phyloP scores from a whole-genome alignment of 176 grass and related monocot genomes.

The Guadua angustifolia region DNA sequence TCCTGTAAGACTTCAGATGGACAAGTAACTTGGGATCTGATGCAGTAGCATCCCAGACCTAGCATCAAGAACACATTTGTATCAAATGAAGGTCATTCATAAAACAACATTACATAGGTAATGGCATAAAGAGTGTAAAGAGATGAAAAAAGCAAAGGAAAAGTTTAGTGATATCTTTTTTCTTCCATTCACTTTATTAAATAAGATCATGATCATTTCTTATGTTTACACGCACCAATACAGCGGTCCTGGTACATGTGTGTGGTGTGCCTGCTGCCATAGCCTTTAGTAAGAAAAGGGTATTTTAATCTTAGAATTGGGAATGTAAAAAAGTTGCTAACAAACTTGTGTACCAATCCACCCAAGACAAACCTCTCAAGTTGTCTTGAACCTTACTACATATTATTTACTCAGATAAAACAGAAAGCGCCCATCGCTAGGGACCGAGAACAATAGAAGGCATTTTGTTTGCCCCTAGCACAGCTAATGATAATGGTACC shows the following conservation, averaged over 20 bases:
- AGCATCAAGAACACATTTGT: neutral
- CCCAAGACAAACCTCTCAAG: neutral
- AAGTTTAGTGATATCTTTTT: neutral
- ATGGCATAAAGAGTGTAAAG: neutral
- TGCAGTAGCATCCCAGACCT: conserved; percentile 96
- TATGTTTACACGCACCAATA: neutral
- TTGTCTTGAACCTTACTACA: neutral
- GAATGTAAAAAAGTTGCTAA: neutral
- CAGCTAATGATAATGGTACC: neutral
- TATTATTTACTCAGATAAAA: neutral
- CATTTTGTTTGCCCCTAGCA: neutral
- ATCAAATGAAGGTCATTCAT: conserved; percentile 4
- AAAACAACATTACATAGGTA: conserved; percentile 3
- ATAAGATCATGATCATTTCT: neutral
- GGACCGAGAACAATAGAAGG: neutral
- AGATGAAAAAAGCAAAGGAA: neutral
- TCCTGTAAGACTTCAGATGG: conserved; percentile 80
- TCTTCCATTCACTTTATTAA: neutral
- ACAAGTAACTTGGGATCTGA: conserved; percentile 81
- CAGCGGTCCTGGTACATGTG: neutral
- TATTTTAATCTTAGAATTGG: neutral
- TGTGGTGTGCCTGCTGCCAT: neutral
- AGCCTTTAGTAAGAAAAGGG: neutral
- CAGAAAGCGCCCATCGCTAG: too few species aligned
- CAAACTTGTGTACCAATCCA: neutral